A percentile compares a stretch with the other conserved stretches of the same genome.
These are phyloP conservation scores for Citrullus mucosospermus DNA, from an alignment of 306 rosid genomes.

Conservation along the genomic window DNA sequence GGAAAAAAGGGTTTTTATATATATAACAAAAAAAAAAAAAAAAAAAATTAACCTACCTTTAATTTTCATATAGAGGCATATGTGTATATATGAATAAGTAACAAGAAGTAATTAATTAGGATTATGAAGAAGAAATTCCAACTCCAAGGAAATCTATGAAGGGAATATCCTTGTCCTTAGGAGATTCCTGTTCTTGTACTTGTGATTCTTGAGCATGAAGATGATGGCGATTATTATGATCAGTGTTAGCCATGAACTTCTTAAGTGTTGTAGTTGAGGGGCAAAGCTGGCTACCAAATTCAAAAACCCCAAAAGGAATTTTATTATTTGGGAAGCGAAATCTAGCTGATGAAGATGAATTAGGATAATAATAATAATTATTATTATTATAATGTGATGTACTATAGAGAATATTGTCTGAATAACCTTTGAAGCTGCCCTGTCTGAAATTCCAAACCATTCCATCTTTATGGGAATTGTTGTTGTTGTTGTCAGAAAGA, in stretches of 20 bases:
- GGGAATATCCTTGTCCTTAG: conserved; percentile 31
- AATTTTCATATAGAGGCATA: not conserved
- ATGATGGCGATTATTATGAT: not conserved
- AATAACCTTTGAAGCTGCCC: not conserved
- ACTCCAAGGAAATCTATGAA: conserved; percentile 80
- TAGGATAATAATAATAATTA: not conserved
- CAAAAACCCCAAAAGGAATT: not conserved
- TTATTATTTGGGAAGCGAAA: not conserved
- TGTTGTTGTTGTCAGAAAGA: not conserved
- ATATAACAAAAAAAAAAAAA: not conserved
- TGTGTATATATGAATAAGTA: not conserved
- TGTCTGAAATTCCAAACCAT: not conserved
- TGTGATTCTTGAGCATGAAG: conserved; percentile 8
- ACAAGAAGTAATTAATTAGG: not conserved
- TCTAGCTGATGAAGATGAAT: not conserved
- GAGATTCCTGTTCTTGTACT: conserved; percentile 10
- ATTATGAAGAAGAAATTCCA: conserved; percentile 38
- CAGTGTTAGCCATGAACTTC: not conserved
- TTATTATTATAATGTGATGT: too few species aligned
- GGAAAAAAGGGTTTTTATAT: not conserved
- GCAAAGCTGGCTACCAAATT: not conserved
- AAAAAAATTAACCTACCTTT: not conserved
- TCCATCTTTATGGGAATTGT: not conserved
- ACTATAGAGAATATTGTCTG: not conserved
- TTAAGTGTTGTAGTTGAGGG: not conserved